Evolutionary conservation across 2,329 filamentous ascomycete genomes (phyloP).

Genomic region (Lachnellula arida): DNA sequence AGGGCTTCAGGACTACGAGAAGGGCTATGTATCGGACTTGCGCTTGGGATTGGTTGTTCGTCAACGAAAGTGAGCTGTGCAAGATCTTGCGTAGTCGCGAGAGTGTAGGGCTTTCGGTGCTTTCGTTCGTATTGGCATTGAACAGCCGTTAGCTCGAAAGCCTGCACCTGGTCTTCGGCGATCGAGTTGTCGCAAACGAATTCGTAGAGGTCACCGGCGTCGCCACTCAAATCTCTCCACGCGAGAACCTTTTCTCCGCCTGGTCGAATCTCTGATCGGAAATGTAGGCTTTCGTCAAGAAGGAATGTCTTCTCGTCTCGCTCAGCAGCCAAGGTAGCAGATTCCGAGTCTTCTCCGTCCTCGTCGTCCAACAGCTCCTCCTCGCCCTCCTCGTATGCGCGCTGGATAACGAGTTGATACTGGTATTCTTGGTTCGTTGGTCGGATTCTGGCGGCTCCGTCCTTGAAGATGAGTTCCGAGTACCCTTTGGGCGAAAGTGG

Average conservation of each 20-base stretch:
- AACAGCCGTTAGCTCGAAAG: slow-evolving; percentile 77
- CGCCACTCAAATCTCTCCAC: slow-evolving; percentile 92
- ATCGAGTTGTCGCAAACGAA: slow-evolving; percentile 85
- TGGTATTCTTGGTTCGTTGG: slow-evolving; percentile 93
- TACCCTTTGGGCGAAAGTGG: slow-evolving; percentile 95
- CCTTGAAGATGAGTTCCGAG: slow-evolving; percentile 98
- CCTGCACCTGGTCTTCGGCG: slow-evolving; percentile 63
- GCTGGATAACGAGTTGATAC: slow-evolving; percentile 93
- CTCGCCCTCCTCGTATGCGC: slow-evolving; percentile 96
- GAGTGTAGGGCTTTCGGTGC: slow-evolving; percentile 73
- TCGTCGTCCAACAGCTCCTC: slow-evolving; percentile 88
- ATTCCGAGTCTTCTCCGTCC: slow-evolving; percentile 74
- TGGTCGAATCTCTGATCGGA: slow-evolving; percentile 77
- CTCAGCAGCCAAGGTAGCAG: slow-evolving; percentile 69
- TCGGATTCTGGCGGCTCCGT: slow-evolving; percentile 87
- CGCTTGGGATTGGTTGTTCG: slow-evolving; percentile 59
- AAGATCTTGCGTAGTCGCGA: slow-evolving; percentile 77
- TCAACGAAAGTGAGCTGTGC: slow-evolving; percentile 74
- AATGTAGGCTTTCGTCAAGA: slow-evolving; percentile 85
- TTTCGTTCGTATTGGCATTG: slow-evolving; percentile 99
- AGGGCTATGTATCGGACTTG: slow-evolving; percentile 43
- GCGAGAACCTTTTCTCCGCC: slow-evolving; percentile 82
- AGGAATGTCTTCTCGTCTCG: slow-evolving; percentile 97
- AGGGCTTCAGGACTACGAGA: slow-evolving; percentile 50
- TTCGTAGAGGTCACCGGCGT: slow-evolving; percentile 92